Conservation (phyloP, 2,329 filamentous ascomycete genomes). For the Chaetomiaceae sp. region DNA sequence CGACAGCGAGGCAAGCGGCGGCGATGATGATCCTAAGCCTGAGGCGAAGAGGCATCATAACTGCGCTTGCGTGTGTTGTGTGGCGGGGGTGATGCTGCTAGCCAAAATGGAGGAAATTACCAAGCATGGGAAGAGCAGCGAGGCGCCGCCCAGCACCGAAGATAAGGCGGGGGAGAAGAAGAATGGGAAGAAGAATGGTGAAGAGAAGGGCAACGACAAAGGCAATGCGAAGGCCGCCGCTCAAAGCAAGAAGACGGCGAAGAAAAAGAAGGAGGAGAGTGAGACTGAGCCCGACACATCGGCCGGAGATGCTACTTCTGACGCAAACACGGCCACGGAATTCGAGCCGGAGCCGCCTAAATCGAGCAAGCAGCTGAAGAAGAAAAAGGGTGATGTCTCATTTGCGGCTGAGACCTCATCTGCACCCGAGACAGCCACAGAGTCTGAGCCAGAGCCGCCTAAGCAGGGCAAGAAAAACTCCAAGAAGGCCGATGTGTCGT, state of each 20-base stretch:
- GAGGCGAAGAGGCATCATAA: constrained; percentile 29
- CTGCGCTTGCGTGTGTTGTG: constrained; percentile 35
- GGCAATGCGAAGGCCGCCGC: constrained; percentile 6
- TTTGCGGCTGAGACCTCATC: neutral
- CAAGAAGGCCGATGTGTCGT: neutral
- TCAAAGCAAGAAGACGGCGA: neutral
- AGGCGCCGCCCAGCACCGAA: neutral
- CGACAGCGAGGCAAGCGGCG: constrained; percentile 5
- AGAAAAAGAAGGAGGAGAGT: constrained; percentile 4
- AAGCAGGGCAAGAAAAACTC: neutral
- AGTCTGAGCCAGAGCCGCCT: constrained; percentile 1
- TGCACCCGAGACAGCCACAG: neutral
- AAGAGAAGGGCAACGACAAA: constrained; percentile 6
- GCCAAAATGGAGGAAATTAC: constrained; percentile 21
- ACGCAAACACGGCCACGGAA: constrained; percentile 1
- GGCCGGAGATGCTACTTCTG: neutral
- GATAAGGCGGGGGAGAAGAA: neutral
- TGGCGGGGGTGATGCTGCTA: constrained; percentile 27
- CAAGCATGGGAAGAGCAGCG: constrained; percentile 22
- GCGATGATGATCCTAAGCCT: neutral
- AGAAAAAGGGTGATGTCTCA: neutral
- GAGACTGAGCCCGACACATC: constrained; percentile 9
- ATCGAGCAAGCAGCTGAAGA: constrained; percentile 13
- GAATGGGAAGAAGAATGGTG: too few relatives aligned
- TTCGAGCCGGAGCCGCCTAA: constrained; percentile 21